Base-by-base conservation (phyloP, 805 yeast species). In the Pichia nanzhaoensis region DNA sequence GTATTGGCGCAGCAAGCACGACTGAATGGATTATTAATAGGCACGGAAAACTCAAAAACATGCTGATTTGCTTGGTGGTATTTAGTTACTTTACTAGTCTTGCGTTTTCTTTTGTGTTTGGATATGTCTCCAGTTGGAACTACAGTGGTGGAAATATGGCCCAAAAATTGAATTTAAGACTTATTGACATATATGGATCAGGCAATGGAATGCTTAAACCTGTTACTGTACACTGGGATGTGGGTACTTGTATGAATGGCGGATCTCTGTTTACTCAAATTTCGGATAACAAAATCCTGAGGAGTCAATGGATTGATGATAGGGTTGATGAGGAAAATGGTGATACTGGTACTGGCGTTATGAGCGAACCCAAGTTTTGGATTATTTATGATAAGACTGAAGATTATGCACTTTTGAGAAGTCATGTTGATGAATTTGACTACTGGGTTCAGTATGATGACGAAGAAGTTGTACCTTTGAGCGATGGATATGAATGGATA, bases 131-230 rank as follows among this genome's bases (percentile, higher is more conserved):
- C 1, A 71, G 83, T 41, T 67, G 68, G 60, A 91, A 91, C 61
- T 91, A 91, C 58, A 95, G 96, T 2, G 97, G 97, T 12, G 97
- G 96, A 0, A 70, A 64, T 1, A 95, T 96, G 0, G 64, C 89
- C 30, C 49, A 58, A 14, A 56, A 56, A 19, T 70, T 84, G 47
- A 84, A 87, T 55, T 20, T 41, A 17, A 47, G 40, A 24, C 10
- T 62, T 1, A 39, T 47, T 17, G 16, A 42, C 1, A 18, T 36
- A 12, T 38, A 39, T 14, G 45, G 41, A 4, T 32, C 30, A 8
- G 18, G 37, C 5, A 31, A 34, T 16, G 48, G 44, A 12, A 42
- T 38, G 34, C 14, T 36, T 7, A 38, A 34, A 6, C 52, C 52
- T 3, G 18, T 68, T 16, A 61, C 70, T 0, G 78, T 90, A 9